phyloP scores from a whole-genome alignment of 139 green algal species.

The Yamagishiella unicocca region DNA sequence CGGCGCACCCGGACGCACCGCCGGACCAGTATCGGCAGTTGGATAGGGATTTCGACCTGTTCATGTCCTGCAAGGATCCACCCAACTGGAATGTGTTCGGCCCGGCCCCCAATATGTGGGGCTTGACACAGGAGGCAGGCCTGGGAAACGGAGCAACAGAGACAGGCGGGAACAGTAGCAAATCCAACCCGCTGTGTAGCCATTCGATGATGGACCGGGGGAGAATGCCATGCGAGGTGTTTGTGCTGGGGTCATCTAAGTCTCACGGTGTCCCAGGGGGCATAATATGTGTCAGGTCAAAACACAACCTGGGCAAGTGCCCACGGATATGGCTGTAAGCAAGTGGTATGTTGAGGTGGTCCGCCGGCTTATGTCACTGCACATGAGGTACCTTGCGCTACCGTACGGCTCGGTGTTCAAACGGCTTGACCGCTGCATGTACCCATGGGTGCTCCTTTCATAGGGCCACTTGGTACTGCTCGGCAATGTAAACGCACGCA shows the following conservation, averaged over 20 bases:
- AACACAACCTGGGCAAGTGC: constrained; percentile 8
- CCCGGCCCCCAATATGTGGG: constrained; percentile 13
- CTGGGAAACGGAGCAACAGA: background rate
- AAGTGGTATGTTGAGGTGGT: background rate
- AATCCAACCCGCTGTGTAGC: constrained; percentile 33
- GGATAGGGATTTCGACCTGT: constrained; percentile 16
- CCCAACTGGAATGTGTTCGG: background rate
- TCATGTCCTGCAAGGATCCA: constrained; percentile 38
- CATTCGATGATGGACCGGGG: constrained; percentile 19
- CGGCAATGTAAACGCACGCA: too few relatives aligned
- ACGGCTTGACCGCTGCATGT: too few relatives aligned
- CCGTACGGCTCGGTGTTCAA: too few relatives aligned
- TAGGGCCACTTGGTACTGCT: too few relatives aligned
- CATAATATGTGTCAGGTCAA: background rate
- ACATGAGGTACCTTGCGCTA: too few relatives aligned
- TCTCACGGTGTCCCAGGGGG: constrained; percentile 28
- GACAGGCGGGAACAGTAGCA: background rate
- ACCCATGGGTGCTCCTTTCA: too few relatives aligned
- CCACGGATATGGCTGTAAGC: constrained; percentile 31
- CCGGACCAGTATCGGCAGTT: background rate
- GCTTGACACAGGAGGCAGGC: background rate
- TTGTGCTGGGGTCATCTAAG: constrained; percentile 18
- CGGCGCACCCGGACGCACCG: background rate
- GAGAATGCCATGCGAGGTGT: background rate
- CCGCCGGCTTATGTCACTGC: too few relatives aligned